Percentiles rank a stretch among this genome's conserved stretches.
Conservation (phyloP, 208 protist genomes). For the Leishmania arabica region DNA sequence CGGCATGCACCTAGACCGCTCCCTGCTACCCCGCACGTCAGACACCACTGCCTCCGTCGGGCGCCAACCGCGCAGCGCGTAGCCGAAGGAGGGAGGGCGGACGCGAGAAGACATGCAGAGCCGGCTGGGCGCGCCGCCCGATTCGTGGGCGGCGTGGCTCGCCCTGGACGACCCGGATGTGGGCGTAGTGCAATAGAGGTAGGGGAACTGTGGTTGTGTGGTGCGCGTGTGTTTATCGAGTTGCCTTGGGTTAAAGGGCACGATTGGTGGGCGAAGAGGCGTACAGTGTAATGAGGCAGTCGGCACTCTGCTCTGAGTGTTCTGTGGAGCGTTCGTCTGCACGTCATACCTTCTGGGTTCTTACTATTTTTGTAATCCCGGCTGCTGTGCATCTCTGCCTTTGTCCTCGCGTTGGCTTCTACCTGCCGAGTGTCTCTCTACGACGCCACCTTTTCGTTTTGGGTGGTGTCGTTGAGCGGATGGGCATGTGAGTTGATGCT, state of each 20-base stretch:
- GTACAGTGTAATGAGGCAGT: not conserved
- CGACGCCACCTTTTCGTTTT: too few species aligned
- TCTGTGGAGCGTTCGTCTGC: accelerated
- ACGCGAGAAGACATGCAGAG: not conserved
- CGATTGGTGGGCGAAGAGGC: not conserved
- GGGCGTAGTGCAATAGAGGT: not conserved
- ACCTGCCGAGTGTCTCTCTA: too few species aligned
- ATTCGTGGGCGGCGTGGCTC: not conserved
- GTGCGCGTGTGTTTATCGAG: not conserved
- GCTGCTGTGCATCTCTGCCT: too few species aligned
- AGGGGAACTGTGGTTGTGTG: too few species aligned
- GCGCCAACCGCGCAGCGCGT: not conserved
- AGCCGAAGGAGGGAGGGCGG: not conserved
- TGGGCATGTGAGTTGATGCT: too few species aligned
- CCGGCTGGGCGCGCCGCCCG: not conserved
- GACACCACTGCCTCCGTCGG: not conserved
- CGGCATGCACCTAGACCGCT: not conserved
- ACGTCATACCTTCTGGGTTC: too few species aligned
- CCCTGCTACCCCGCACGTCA: not conserved
- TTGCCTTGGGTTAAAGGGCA: too few species aligned
- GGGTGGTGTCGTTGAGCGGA: too few species aligned
- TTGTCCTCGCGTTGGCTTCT: too few species aligned
- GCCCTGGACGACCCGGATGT: not conserved
- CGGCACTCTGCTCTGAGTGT: too few species aligned
- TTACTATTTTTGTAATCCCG: too few species aligned